Evolutionary conservation across 257 asterid species (phyloP).

Genomic region (Dorcoceras hygrometricum): DNA sequence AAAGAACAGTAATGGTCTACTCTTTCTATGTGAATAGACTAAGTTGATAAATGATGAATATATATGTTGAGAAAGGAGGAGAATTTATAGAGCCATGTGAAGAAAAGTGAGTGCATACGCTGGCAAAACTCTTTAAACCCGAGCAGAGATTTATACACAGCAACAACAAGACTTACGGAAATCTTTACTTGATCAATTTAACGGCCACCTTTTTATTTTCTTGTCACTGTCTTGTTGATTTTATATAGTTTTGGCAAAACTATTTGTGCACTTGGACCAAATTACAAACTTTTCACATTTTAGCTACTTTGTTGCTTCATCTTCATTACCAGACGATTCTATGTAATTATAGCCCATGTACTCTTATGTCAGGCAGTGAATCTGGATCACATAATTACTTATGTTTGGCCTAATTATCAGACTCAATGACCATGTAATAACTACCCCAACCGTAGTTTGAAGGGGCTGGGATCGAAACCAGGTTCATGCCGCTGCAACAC

Average conservation of each 20-base stretch:
- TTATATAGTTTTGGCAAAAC: conserved; percentile 20
- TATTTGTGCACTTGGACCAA: conserved; percentile 22
- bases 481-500: no score
- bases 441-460: conserved; percentile 14
- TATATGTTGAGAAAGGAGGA: neutral
- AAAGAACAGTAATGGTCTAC: no score
- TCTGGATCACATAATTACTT: neutral
- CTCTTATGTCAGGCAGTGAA: conserved; percentile 8
- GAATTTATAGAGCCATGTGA: neutral
- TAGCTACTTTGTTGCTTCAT: conserved; percentile 29
- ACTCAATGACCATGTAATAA: conserved; percentile 18
- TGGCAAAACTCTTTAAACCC: neutral
- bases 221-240: conserved; percentile 15
- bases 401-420: conserved; percentile 15
- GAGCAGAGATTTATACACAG: neutral
- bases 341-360: conserved; percentile 9
- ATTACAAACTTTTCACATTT: conserved; percentile 24
- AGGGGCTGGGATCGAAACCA: no score
- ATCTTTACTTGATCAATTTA: neutral
- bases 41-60: neutral
- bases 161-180: neutral
- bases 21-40: neutral
- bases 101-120: neutral
- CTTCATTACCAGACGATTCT: conserved; percentile 30
- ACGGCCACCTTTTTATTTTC: conserved; percentile 12